Base-by-base conservation (phyloP, 176 grass and related monocot species). In the Aegilops speltoides region DNA sequence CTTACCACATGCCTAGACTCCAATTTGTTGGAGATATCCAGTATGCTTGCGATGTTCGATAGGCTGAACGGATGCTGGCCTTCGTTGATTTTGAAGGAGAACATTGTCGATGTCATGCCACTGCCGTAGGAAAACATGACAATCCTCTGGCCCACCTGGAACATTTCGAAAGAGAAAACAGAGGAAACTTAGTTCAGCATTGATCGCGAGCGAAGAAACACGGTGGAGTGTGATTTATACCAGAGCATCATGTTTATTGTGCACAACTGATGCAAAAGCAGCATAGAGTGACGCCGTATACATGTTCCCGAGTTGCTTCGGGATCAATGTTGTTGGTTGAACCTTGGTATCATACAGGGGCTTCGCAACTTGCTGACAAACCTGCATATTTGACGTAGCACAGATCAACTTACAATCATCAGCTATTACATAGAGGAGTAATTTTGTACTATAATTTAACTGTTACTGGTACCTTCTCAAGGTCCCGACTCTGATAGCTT, bases 81-180 rank as follows among this genome's bases (percentile, higher is more conserved):
- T 73, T 93, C 79, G 33, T 86, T 93, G 77, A 94, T 84, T 73
- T 99, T 99, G 80, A 99, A 94, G 19, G 94, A 99, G 80, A 99
- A 99, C 81, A 99, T 89, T 19, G 93, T 94, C 54, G 97, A 95
- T 29, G 97, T 92, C 79, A 96, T 88, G 25, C 97, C 97, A 64
- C 97, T 99, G 17, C 97, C 97, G 54, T 99, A 99, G 8, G 97
- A 99, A 64, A 99, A 99, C 97, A 99, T 99, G 61, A 99, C 43
- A 56, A 99, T 88, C 86, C 97, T 93, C 59, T 96, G 92, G 11
- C 94, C 89, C 15, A 83, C 87, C 97, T 99, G 82, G 43, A 87
- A 87, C 64, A 59, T 63, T 59, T 63, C 9, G 33, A 52, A 87
- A 68, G 34, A 9, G 26, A 56, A 5, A 85, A 5, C 6, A 56